phyloP scores from a whole-genome alignment of 2,329 filamentous ascomycete species.

The Cladobotryum mycophilum region DNA sequence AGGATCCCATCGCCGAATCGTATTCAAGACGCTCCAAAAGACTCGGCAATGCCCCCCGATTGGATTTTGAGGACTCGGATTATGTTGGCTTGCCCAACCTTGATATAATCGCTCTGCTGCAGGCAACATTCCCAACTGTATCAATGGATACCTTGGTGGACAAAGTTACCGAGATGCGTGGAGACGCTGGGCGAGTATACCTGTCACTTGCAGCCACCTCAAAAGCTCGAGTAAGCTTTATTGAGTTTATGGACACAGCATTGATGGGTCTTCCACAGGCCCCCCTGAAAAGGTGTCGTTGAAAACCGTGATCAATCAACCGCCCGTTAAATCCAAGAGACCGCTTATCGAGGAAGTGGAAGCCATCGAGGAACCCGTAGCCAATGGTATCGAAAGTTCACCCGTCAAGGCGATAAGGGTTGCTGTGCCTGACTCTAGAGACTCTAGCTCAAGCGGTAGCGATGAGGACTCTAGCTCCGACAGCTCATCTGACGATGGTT shows the following conservation, averaged over 20 bases:
- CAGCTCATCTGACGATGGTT: constrained; percentile 12
- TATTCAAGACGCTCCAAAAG: background rate
- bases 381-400: background rate
- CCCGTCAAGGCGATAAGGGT: background rate
- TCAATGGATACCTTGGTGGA: constrained; percentile 32
- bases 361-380: constrained; percentile 1
- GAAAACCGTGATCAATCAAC: constrained; percentile 5
- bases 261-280: constrained; percentile 13
- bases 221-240: constrained; percentile 26
- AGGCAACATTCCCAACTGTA: constrained; percentile 37
- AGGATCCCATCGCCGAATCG: constrained; percentile 14
- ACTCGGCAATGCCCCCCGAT: background rate
- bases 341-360: constrained; percentile 23
- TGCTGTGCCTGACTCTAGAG: background rate
- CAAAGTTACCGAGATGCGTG: constrained; percentile 18
- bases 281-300: constrained; percentile 2
- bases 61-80: constrained; percentile 5
- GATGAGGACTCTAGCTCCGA: constrained; percentile 14
- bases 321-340: constrained; percentile 10
- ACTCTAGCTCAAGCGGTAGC: constrained; percentile 9
- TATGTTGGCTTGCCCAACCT: constrained; percentile 16
- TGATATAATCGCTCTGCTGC: constrained; percentile 31
- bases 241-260: constrained; percentile 27
- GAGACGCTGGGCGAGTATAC: constrained; percentile 34
- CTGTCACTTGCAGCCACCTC: constrained; percentile 26